Conservation (phyloP, 768 basidiomycete species). For the Boletus subparvulus region DNA sequence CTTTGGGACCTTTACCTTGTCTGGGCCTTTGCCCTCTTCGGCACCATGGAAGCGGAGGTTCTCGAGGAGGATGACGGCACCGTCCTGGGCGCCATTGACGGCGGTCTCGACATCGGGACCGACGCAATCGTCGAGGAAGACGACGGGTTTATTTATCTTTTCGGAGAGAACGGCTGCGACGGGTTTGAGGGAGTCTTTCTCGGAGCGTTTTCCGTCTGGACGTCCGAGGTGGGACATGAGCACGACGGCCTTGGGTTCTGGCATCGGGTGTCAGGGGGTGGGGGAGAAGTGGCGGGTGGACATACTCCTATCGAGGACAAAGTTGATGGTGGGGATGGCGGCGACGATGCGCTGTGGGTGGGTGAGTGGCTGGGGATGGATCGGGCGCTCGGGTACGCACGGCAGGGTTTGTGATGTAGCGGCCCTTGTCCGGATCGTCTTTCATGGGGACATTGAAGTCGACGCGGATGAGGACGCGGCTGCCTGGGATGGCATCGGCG, state of each 20-base stretch:
- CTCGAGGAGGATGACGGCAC: conserved; percentile 88
- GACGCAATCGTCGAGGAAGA: conserved; percentile 82
- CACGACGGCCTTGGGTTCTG: conserved; percentile 79
- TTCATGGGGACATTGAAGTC: conserved; percentile 96
- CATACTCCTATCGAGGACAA: conserved; percentile 83
- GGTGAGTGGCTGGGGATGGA: conserved; percentile 8
- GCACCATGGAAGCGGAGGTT: conserved; percentile 98
- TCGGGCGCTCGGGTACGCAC: conserved; percentile 49
- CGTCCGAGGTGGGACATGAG: conserved; percentile 99
- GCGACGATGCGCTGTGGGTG: conserved; percentile 85
- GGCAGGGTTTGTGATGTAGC: conserved; percentile 95
- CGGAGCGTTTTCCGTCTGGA: conserved; percentile 87
- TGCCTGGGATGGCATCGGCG: conserved; percentile 64
- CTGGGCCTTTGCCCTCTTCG: conserved; percentile 96
- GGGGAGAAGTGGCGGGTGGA: background rate
- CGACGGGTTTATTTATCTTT: conserved; percentile 56
- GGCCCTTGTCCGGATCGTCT: conserved; percentile 63
- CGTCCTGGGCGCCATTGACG: conserved; percentile 55
- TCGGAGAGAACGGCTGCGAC: conserved; percentile 66
- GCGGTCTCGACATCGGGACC: conserved; percentile 81
- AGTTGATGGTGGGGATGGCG: conserved; percentile 92
- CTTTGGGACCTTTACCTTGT: conserved; percentile 93
- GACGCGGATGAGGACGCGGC: conserved; percentile 90
- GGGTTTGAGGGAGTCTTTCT: conserved; percentile 89
- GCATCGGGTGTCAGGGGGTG: background rate